A percentile compares a stretch with the other conserved stretches of the same genome.
These are phyloP conservation scores for Gillenia trifoliata DNA, from an alignment of 306 rosid species.

Conservation along the genomic window DNA sequence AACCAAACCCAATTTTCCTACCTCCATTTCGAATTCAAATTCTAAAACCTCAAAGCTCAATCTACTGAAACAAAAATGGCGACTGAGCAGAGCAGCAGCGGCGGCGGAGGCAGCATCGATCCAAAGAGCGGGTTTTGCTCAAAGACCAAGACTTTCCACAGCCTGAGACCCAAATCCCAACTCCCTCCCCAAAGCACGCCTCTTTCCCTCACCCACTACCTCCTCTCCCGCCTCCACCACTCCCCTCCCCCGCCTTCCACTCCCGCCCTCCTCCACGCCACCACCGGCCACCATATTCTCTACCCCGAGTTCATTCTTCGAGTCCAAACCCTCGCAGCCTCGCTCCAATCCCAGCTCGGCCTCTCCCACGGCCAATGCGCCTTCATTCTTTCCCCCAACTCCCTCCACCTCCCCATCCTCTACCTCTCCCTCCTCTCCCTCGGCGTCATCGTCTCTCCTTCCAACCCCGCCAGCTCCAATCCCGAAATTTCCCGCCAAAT, in stretches of 20 bases:
- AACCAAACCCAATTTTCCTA: neutral
- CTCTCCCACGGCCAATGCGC: conserved; percentile 14
- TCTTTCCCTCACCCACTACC: conserved; percentile 23
- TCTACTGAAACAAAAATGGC: neutral
- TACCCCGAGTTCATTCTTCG: conserved; percentile 23
- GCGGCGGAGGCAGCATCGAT: neutral
- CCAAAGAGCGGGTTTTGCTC: conserved; percentile 26
- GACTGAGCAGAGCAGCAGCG: neutral
- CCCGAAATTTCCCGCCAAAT: conserved; percentile 31
- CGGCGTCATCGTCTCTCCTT: conserved; percentile 30
- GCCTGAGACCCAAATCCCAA: conserved; percentile 9
- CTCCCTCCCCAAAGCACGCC: conserved; percentile 25
- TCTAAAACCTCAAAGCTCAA: neutral
- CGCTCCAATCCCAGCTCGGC: conserved; percentile 4
- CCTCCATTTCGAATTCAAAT: neutral
- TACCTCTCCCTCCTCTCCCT: conserved; percentile 26
- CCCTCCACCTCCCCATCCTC: conserved; percentile 27
- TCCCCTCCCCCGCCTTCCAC: conserved; percentile 18
- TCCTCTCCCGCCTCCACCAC: conserved; percentile 18
- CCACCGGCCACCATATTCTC: conserved; percentile 14
- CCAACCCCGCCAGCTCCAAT: conserved; percentile 23
- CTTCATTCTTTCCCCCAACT: conserved; percentile 27
- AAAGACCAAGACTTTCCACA: conserved; percentile 13
- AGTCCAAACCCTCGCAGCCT: conserved; percentile 15
- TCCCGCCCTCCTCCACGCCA: conserved; percentile 20